These are phyloP conservation scores for Pseudogymnoascus sp. DNA, from an alignment of 2,329 filamentous ascomycete species.

Conservation along the genomic window DNA sequence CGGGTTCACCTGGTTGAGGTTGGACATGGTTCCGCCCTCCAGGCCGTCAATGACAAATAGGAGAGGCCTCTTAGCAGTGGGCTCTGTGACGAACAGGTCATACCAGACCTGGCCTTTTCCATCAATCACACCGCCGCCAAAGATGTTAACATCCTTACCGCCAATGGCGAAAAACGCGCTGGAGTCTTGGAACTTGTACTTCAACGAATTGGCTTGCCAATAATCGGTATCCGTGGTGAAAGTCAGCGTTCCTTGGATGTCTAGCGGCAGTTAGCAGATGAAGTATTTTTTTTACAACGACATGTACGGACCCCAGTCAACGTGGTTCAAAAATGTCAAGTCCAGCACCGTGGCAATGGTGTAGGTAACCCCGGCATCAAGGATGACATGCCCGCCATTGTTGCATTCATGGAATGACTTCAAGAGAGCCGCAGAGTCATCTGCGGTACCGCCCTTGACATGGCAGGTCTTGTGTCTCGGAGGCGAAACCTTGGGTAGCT, in stretches of 20 bases:
- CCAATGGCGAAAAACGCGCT: conserved; percentile 61
- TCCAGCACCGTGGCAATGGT: conserved; percentile 57
- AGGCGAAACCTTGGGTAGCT: not conserved
- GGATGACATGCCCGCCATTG: conserved; percentile 52
- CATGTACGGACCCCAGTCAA: conserved; percentile 46
- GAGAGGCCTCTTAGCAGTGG: conserved; percentile 50
- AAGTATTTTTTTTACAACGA: not conserved
- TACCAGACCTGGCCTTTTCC: conserved; percentile 61
- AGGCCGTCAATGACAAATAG: conserved; percentile 50
- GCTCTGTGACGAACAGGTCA: conserved; percentile 43
- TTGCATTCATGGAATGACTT: conserved; percentile 51
- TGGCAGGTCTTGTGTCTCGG: conserved; percentile 14
- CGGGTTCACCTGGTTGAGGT: conserved; percentile 53
- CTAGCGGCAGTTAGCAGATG: conserved; percentile 25
- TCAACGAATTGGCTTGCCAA: conserved; percentile 58
- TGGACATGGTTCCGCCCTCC: conserved; percentile 48
- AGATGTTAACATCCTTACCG: conserved; percentile 58
- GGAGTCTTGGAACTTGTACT: conserved; percentile 57
- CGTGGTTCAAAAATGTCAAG: conserved; percentile 53
- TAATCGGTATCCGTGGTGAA: conserved; percentile 62
- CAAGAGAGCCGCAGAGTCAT: conserved; percentile 39
- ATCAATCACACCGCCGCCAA: conserved; percentile 55
- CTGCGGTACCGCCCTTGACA: conserved; percentile 21
- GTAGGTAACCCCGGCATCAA: conserved; percentile 45
- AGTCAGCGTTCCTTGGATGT: conserved; percentile 50